Evolutionary conservation across 2,329 filamentous ascomycete genomes (phyloP).

Genomic region (Cercospora sp.): DNA sequence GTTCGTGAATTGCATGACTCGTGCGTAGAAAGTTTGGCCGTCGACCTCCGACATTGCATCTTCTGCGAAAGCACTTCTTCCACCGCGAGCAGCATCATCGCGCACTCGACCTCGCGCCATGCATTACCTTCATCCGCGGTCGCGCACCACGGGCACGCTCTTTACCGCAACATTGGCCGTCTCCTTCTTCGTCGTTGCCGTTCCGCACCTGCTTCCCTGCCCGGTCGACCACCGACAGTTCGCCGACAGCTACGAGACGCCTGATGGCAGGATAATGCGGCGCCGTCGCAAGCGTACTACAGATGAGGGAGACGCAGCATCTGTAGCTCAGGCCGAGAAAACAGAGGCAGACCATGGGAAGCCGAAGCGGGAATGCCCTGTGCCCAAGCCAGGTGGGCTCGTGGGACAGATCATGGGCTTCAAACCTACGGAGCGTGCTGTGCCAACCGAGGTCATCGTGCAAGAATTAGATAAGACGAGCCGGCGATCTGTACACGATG

Average conservation of each 20-base stretch:
- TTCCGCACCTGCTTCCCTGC: conserved; percentile 89
- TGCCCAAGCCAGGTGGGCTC: conserved; percentile 83
- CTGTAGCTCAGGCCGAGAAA: neutral
- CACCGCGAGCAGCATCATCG: neutral
- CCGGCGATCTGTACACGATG: neutral
- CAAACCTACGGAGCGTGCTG: conserved; percentile 42
- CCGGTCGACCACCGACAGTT: conserved; percentile 74
- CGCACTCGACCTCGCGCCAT: conserved; percentile 15
- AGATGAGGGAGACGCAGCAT: conserved; percentile 17
- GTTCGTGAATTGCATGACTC: neutral
- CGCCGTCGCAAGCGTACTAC: conserved; percentile 40
- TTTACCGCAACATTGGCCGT: conserved; percentile 90
- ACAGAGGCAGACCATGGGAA: conserved; percentile 23
- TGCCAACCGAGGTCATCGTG: conserved; percentile 34
- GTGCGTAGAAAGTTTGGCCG: neutral
- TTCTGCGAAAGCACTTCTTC: neutral
- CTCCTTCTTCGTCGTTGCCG: conserved; percentile 86
- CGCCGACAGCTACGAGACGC: conserved; percentile 60
- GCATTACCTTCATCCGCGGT: conserved; percentile 80
- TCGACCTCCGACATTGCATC: neutral
- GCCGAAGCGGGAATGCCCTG: conserved; percentile 74
- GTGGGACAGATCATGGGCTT: conserved; percentile 76
- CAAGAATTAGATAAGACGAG: conserved; percentile 27
- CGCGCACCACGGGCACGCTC: conserved; percentile 86
- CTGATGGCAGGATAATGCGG: conserved; percentile 43